Evolutionary conservation across 1,139 yeast genomes (phyloP), one percentile per base, ranked within the genome.

Genomic region (Lodderomyces orthopsilosis): DNA sequence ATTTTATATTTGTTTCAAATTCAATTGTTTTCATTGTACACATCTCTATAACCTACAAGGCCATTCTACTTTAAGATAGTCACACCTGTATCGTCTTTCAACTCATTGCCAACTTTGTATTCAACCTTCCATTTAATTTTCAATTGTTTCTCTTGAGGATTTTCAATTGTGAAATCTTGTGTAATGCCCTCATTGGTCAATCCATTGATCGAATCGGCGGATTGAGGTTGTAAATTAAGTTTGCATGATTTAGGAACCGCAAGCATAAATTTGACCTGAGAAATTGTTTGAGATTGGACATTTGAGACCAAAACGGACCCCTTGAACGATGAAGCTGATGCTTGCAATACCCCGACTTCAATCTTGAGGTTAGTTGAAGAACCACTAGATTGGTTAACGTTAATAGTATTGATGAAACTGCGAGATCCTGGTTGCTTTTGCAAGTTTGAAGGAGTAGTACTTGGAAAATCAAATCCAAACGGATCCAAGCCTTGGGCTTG

Each of bases 81-180:
- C 17, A 83, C 80, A 13, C 88, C 87, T 13, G 80, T 72, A 50
- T 80, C 86, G 55, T 77, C 83, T 30, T 63, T 63, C 10, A 62
- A 60, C 13, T 63, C 57, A 12, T 81, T 82, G 42, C 75, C 76
- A 6, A 74, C 57, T 13, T 56, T 56, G 58, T 81, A 90, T 47
- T 79, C 78, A 24, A 80, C 76, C 61, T 85, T 88, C 94, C 95
- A 91, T 61, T 90, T 85, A 46, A 91, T 71, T 64, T 88, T 90
- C 53, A 88, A 71, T 18, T 75, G 63, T 51, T 70, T 70, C 41
- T 61, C 59, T 2, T 59, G 52, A 3, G 80, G 75, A 54, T 81
- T 79, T 41, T 75, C 81, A 47, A 91, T 74, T n/a, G 63, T 59
- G 46, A 84, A 76, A 23, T 65, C 68, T 61, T 88, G 95, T 4